phyloP scores from a whole-genome alignment of 2,329 filamentous ascomycete species.

The Pseudocercospora fuligena region DNA sequence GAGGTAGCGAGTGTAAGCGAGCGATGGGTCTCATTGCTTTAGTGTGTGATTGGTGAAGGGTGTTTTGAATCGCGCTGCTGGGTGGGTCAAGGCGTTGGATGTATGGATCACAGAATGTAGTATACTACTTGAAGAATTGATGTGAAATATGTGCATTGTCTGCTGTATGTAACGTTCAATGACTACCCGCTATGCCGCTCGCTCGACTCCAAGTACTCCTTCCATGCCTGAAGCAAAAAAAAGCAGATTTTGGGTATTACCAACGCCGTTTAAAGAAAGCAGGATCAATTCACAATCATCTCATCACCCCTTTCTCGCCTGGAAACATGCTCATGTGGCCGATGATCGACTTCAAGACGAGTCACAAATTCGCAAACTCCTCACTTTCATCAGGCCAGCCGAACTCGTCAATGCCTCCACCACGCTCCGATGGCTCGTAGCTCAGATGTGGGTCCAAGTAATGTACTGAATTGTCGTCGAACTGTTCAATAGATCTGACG shows the following conservation, averaged over 20 bases:
- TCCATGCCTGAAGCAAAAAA: not conserved
- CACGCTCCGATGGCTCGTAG: not conserved
- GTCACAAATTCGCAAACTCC: conserved; percentile 21
- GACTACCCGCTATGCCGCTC: too few relatives aligned
- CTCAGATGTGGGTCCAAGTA: not conserved
- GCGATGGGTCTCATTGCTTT: too few relatives aligned
- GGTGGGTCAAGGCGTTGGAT: too few relatives aligned
- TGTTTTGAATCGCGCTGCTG: too few relatives aligned
- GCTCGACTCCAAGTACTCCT: not conserved
- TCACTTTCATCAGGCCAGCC: conserved; percentile 19
- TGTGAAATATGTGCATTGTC: too few relatives aligned
- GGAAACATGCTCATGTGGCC: not conserved
- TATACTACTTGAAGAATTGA: too few relatives aligned
- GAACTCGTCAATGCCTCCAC: not conserved
- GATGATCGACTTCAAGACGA: too few relatives aligned
- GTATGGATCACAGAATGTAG: too few relatives aligned
- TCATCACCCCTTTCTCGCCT: not conserved
- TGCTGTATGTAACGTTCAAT: too few relatives aligned
- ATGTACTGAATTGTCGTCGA: not conserved
- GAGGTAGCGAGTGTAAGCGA: too few relatives aligned
- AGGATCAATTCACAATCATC: not conserved
- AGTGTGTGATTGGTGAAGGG: too few relatives aligned
- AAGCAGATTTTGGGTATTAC: not conserved
- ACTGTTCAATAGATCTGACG: not conserved
- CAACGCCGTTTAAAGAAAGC: not conserved